Percentiles rank a stretch among this genome's conserved stretches.
These are phyloP conservation scores for Dothideomycetes sp. DNA, from an alignment of 2,329 filamentous ascomycete genomes.

Conservation along the genomic window DNA sequence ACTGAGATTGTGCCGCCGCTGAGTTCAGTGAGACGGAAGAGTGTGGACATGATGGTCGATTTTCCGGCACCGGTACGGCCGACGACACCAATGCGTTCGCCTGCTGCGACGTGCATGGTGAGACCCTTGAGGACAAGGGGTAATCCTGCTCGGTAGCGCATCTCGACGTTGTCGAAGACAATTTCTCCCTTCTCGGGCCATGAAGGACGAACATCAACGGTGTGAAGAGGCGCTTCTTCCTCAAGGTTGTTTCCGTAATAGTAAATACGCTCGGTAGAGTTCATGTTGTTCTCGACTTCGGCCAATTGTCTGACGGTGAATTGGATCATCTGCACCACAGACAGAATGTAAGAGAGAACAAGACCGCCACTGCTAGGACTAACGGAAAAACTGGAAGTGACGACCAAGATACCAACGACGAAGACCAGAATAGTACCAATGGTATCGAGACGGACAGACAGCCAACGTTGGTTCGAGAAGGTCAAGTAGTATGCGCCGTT, in stretches of 20 bases:
- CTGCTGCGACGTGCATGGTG: conserved; percentile 59
- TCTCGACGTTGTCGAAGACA: conserved; percentile 41
- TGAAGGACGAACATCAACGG: conserved; percentile 55
- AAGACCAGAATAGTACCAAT: conserved; percentile 82
- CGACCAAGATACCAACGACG: conserved; percentile 78
- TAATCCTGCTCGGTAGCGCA: conserved; percentile 43
- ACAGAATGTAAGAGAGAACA: conserved; percentile 85
- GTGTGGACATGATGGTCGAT: conserved; percentile 71
- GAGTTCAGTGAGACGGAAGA: conserved; percentile 59
- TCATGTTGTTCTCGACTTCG: conserved; percentile 97
- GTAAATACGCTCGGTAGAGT: conserved; percentile 81
- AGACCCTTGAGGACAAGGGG: conserved; percentile 42
- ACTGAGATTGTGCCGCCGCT: conserved; percentile 40
- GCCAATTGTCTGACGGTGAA: conserved; percentile 90
- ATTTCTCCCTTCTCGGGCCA: conserved; percentile 83
- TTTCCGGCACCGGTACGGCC: conserved; percentile 77
- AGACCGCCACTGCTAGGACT: conserved; percentile 76
- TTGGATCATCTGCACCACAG: conserved; percentile 91
- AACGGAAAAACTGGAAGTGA: conserved; percentile 81
- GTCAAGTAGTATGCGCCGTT: conserved; percentile 90
- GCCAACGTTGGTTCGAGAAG: conserved; percentile 91
- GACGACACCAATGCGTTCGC: conserved; percentile 73
- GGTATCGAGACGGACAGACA: conserved; percentile 73
- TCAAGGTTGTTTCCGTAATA: conserved; percentile 84
- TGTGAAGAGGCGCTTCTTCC: conserved; percentile 78